Base-by-base conservation (phyloP, 2,329 filamentous ascomycete genomes). In the Cryphonectria parasitica region DNA sequence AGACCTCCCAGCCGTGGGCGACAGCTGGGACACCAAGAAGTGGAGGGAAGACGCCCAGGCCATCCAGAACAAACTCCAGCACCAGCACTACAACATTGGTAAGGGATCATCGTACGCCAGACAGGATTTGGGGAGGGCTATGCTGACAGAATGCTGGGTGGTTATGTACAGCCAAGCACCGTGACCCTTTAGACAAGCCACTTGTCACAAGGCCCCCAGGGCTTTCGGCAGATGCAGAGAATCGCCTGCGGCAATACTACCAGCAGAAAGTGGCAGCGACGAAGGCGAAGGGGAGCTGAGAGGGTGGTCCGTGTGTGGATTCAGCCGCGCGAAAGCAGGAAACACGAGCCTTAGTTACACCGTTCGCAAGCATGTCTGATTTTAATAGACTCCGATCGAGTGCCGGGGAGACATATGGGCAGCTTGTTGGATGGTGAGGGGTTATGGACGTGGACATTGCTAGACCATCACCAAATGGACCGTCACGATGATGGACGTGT, bases 11-110 rank as follows among this genome's bases (percentile, higher is more conserved):
- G 61, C 31, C 68, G 66, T 77, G 78, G 56, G 75, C 74, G 31
- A 76, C 78, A 62, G 77, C 66, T 78, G 77, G 74, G 77, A 78
- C 66, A 77, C 78, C 19, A 80, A 79, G 73, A 81, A 83, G 75
- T 77, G 78, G 67, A 81, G 77, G 62, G 84, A 87, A 10, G 85
- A 87, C 61, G 78, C 77, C 54, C 82, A 86, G 5, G 67, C 72
- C 5, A 75, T 77, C 13, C 82, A 79, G 60, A 69, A 78, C 2
- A 82, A 76, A 28, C 79, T 88, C 0, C 70, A 77, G 0, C 85
- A 88, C 72, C 80, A 81, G 60, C 79, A 80, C 13, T 87, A 87
- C 74, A 83, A 82, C 68, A 80, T 82, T 7, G 78, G 86, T 87
- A 77, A 74, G 82, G 10, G 8, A 13, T 19, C 34, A 45, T 34